Base-by-base conservation (phyloP, 805 yeast genomes). In the Saccharomycopsis sp. region DNA sequence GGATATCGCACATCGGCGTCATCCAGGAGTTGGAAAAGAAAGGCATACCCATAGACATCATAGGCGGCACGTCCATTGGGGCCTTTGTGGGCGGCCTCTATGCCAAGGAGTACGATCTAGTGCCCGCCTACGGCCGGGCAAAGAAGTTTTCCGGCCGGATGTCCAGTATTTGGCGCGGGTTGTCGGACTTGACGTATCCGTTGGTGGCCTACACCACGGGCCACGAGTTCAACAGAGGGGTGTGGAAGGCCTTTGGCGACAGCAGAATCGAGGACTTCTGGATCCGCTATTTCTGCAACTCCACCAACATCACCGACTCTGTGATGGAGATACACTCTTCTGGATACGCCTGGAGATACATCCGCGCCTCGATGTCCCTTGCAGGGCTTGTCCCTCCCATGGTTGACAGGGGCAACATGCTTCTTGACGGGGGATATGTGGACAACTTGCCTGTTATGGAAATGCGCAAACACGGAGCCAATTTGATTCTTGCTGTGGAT, bases 11-110 rank as follows among this genome's bases (percentile, higher is more conserved):
- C 68, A 77, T 92, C 47, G 99, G 99, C 2, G 85, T 94, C 2
- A 80, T 92, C n/a, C 82, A 83, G 54, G 97, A 97, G 0, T 72
- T 92, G 8, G 98, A 92, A 68, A 95, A 89, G 62, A 83, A 84
- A 57, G 97, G 97, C 0, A 87, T 92, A 14, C 99, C 99, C 0
- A 84, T 94, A 41, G 99, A 92, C 71, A 75, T 91, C 61, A 81
- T 92, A 54, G 99, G 99, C 0, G 99, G 99, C 1, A 92, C 99
- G 0, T 91, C 97, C 0, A 92, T 92, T 55, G 99, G 99, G 0
- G 83, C 98, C 0, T 90, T 94, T 70, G 89, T 94, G 50, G 98
- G 99, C 21, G 99, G 98, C 0, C 71, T 94, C 24, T 92, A 92
- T 68, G 98, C 98, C 0, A 82, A 84, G 63, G 98, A 94, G 58